phyloP scores from a whole-genome alignment of 2,329 filamentous ascomycete species.

The Thelonectria discophora region DNA sequence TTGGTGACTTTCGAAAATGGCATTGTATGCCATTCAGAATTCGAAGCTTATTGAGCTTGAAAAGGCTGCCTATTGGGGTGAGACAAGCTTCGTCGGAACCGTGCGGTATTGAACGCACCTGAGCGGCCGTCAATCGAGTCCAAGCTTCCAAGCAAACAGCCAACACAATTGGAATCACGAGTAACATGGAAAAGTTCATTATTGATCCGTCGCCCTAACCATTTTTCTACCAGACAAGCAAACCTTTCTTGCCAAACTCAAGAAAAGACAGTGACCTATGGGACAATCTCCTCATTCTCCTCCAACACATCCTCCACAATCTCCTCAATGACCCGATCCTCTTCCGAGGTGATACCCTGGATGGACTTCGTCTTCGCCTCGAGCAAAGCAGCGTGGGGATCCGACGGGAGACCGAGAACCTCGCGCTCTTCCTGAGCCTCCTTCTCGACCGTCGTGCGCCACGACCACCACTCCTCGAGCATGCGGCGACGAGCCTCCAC shows the following conservation, averaged over 20 bases:
- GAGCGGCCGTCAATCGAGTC: too few species aligned
- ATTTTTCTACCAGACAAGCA: slow-evolving; percentile 48
- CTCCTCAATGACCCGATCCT: slow-evolving; percentile 86
- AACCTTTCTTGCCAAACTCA: slow-evolving; percentile 44
- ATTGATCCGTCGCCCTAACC: slow-evolving; percentile 46
- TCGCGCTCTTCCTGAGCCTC: slow-evolving; percentile 78
- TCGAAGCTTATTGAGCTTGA: too few species aligned
- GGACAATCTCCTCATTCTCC: slow-evolving; percentile 82
- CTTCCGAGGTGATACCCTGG: slow-evolving; percentile 65
- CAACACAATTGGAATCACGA: slow-evolving; percentile 19
- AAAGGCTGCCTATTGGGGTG: too few species aligned
- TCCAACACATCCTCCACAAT: slow-evolving; percentile 84
- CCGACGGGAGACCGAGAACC: slow-evolving; percentile 70
- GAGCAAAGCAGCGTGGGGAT: slow-evolving; percentile 70
- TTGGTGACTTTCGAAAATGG: too few species aligned
- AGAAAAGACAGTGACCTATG: slow-evolving; percentile 45
- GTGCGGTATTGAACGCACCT: too few species aligned
- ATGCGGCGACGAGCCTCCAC: slow-evolving; percentile 85
- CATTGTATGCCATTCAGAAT: too few species aligned
- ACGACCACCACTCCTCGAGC: slow-evolving; percentile 89
- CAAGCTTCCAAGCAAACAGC: too few species aligned
- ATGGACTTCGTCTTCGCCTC: slow-evolving; percentile 63
- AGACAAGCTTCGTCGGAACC: too few species aligned
- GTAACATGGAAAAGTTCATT: slow-evolving; percentile 45
- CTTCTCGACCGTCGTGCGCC: slow-evolving; percentile 77